Evolutionary conservation across 805 yeast species (phyloP).

Genomic region (Wickerhamiella domercqiae): DNA sequence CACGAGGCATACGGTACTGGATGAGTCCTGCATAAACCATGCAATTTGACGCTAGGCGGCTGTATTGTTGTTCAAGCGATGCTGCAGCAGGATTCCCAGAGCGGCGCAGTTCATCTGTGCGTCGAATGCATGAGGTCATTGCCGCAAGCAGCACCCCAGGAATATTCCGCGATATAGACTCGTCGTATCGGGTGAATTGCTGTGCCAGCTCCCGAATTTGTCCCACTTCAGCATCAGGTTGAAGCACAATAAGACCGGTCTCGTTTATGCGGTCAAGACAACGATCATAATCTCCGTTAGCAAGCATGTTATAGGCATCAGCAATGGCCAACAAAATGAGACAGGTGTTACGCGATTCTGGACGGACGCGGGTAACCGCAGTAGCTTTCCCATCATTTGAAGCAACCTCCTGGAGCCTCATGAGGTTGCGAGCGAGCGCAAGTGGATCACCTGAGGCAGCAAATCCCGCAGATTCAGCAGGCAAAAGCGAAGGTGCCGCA

Average conservation of each 20-base stretch:
- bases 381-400: constrained; percentile 31
- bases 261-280: constrained; percentile 41
- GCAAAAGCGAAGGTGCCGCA: constrained; percentile 18
- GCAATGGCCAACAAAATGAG: constrained; percentile 49
- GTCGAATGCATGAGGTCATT: constrained; percentile 57
- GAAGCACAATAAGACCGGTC: constrained; percentile 53
- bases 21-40: constrained; percentile 93
- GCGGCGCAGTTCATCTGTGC: constrained; percentile 27
- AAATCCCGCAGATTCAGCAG: background rate
- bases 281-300: constrained; percentile 41
- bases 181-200: constrained; percentile 49
- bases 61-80: constrained; percentile 14
- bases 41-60: constrained; percentile 51
- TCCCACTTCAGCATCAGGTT: constrained; percentile 30
- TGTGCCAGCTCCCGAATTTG: constrained; percentile 54
- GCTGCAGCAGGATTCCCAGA: constrained; percentile 13
- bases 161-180: constrained; percentile 57
- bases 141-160: constrained; percentile 68
- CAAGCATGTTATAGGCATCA: constrained; percentile 45
- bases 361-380: constrained; percentile 30
- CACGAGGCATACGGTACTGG: constrained; percentile 76
- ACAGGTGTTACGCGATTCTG: constrained; percentile 49
- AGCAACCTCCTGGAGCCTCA: constrained; percentile 23
- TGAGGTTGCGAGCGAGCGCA: constrained; percentile 26
- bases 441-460: constrained; percentile 18